Evolutionary conservation across 2,329 filamentous ascomycete species (phyloP).

Genomic region (Botrytis hyacinthi): DNA sequence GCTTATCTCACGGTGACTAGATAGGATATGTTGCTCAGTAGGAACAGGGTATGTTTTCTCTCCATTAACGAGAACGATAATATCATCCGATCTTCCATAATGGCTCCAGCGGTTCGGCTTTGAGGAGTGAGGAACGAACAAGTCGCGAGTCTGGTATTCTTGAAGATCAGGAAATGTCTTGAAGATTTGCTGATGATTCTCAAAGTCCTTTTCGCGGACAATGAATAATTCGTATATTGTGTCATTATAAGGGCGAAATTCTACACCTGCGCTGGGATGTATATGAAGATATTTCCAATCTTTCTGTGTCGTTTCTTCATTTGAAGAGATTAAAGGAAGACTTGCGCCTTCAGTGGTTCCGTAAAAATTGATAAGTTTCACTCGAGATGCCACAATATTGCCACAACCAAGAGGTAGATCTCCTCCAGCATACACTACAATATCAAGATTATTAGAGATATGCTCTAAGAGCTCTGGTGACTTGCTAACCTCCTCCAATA

Average conservation of each 20-base stretch:
- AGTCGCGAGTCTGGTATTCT: neutral
- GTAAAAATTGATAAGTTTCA: neutral
- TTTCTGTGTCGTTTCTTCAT: neutral
- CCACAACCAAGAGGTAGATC: neutral
- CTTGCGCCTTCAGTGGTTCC: neutral
- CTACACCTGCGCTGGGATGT: neutral
- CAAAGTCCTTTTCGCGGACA: neutral
- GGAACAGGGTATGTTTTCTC: neutral
- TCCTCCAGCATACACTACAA: neutral
- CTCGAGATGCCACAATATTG: neutral
- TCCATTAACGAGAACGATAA: neutral
- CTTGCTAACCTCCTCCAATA: neutral
- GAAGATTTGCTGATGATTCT: neutral
- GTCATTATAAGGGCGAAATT: neutral
- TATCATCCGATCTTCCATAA: neutral
- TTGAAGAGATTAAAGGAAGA: neutral
- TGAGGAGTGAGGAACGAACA: neutral
- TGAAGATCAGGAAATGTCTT: neutral
- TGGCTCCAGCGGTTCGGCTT: neutral
- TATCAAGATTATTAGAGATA: neutral
- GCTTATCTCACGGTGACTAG: neutral
- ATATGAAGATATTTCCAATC: neutral
- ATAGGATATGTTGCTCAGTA: neutral
- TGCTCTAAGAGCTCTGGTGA: neutral
- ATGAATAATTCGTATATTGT: neutral